A percentile compares a stretch with the other conserved stretches of the same genome.
These are phyloP conservation scores for Zygosaccharomyces rouxii DNA, from an alignment of 805 yeast species.

Conservation along the genomic window DNA sequence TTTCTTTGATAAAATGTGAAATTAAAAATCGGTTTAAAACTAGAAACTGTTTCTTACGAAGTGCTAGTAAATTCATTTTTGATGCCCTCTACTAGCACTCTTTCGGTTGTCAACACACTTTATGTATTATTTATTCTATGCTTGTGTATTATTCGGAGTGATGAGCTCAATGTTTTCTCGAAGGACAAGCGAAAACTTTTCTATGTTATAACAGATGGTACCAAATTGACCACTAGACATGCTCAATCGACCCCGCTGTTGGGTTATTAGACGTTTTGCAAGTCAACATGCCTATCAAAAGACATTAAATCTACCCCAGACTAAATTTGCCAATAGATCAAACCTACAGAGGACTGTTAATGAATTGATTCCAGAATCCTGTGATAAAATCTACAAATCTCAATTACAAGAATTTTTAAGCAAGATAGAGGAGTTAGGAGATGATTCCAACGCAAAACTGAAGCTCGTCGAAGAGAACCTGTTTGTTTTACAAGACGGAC, in stretches of 20 bases:
- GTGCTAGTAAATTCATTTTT: background rate
- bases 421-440: conserved; percentile 12
- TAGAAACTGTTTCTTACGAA: background rate
- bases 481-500: conserved; percentile 90
- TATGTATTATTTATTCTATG: too few species aligned
- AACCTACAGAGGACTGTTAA: conserved; percentile 41
- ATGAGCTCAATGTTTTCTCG: background rate
- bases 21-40: conserved; percentile 19
- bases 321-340: conserved; percentile 63
- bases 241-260: conserved; percentile 5
- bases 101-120: too few species aligned
- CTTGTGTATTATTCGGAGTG: background rate
- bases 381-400: conserved; percentile 61
- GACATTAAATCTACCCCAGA: conserved; percentile 61
- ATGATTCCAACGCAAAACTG: conserved; percentile 20
- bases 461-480: conserved; percentile 35
- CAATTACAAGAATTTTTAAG: conserved; percentile 40
- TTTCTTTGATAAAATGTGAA: conserved; percentile 15
- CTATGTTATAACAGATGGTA: background rate
- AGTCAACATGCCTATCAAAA: conserved; percentile 40
- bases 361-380: conserved; percentile 47
- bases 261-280: conserved; percentile 6
- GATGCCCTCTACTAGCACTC: background rate
- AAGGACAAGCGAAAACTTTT: background rate
- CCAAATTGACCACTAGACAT: background rate